These are phyloP conservation scores for Wilcoxina mikolae DNA, from an alignment of 495 filamentous ascomycete species.

Conservation along the genomic window DNA sequence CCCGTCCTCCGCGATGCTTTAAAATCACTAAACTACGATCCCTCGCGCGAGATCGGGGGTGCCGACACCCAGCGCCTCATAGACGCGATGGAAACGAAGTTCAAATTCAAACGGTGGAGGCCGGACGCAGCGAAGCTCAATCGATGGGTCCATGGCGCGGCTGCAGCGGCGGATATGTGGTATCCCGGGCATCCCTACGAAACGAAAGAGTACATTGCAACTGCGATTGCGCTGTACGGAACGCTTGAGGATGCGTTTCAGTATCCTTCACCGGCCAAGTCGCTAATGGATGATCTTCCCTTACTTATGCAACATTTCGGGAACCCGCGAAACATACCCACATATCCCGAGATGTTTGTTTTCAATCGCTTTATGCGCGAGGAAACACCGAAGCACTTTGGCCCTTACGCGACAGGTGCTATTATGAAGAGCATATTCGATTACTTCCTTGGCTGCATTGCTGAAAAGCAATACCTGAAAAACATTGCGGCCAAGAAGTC, in stretches of 20 bases:
- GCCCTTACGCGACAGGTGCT: background rate
- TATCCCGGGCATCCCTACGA: background rate
- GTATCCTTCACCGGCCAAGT: background rate
- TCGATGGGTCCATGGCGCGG: too few species aligned
- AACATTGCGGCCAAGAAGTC: background rate
- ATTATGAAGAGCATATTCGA: constrained; percentile 1
- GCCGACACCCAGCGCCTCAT: too few species aligned
- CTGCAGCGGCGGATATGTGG: background rate
- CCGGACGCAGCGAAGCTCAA: too few species aligned
- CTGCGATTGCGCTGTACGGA: background rate
- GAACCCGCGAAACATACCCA: background rate
- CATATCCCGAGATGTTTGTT: background rate
- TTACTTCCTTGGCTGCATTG: background rate
- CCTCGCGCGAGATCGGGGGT: too few species aligned
- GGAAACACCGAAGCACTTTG: constrained; percentile 3
- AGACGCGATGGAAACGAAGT: too few species aligned
- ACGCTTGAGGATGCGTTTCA: background rate
- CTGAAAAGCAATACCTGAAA: background rate
- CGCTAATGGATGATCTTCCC: background rate
- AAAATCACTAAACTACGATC: too few species aligned
- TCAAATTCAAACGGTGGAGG: too few species aligned
- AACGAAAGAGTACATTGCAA: background rate
- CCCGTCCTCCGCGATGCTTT: too few species aligned
- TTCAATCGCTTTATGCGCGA: background rate
- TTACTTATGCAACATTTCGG: background rate